These are phyloP conservation scores for Tetragonia tetragonoides DNA, from an alignment of 148 eudicot genomes.

Conservation along the genomic window DNA sequence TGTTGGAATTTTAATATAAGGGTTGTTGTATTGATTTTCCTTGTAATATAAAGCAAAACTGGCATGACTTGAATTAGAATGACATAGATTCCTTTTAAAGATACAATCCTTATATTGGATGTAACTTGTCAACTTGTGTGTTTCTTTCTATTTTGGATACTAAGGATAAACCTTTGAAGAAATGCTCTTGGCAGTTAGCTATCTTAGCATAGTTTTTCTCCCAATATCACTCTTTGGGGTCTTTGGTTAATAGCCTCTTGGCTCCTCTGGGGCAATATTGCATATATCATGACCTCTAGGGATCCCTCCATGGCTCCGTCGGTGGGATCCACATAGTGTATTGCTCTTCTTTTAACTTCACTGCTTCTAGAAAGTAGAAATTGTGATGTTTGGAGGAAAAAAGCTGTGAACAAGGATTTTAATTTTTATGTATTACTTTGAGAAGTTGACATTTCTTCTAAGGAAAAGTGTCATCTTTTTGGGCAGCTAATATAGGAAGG, in stretches of 20 bases:
- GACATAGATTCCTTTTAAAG: too few species aligned
- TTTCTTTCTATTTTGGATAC: not conserved
- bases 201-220: not conserved
- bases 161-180: not conserved
- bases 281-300: not conserved
- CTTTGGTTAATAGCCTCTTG: not conserved
- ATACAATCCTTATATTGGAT: not conserved
- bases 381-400: not conserved
- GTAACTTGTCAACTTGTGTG: not conserved
- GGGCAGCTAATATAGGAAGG: not conserved
- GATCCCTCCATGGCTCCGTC: not conserved
- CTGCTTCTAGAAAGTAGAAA: too few species aligned
- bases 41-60: not conserved
- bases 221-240: not conserved
- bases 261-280: not conserved
- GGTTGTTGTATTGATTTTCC: not conserved
- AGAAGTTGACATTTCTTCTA: not conserved
- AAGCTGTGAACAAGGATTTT: not conserved
- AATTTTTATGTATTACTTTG: too few species aligned
- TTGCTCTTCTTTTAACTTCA: too few species aligned
- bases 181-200: not conserved
- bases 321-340: not conserved
- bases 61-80: not conserved
- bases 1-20: conserved; percentile 4
- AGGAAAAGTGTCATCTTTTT: not conserved